A percentile compares a stretch with the other conserved stretches of the same genome.
Evolutionary conservation across 495 filamentous ascomycete genomes (phyloP).

Genomic region (Neurospora sp.): DNA sequence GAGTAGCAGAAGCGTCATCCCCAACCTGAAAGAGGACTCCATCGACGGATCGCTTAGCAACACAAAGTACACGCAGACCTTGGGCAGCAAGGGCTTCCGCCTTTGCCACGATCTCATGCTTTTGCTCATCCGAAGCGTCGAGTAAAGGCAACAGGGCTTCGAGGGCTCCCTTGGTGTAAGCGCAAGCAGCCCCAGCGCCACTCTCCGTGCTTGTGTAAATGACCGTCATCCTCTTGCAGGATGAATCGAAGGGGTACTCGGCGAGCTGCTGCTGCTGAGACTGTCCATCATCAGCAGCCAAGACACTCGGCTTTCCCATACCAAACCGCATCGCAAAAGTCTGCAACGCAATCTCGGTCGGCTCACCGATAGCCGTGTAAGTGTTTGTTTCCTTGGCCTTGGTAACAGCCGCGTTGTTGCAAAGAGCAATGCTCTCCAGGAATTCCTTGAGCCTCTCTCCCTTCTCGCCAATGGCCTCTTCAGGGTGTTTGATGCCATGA

Average conservation of each 20-base stretch:
- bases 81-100: conserved; percentile 56
- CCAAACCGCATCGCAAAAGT: conserved; percentile 68
- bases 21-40: not conserved
- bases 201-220: conserved; percentile 38
- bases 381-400: conserved; percentile 24
- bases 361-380: conserved; percentile 57
- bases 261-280: conserved; percentile 34
- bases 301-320: conserved; percentile 40
- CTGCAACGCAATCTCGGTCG: conserved; percentile 78
- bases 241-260: conserved; percentile 73
- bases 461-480: conserved; percentile 6
- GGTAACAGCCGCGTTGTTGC: conserved; percentile 37
- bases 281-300: conserved; percentile 34
- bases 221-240: conserved; percentile 76
- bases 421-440: conserved; percentile 20
- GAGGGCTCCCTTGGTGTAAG: conserved; percentile 72
- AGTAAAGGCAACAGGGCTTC: conserved; percentile 62
- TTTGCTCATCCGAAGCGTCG: conserved; percentile 47
- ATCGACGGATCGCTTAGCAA: conserved; percentile 43
- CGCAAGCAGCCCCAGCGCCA: conserved; percentile 23
- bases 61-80: conserved; percentile 69
- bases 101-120: conserved; percentile 46
- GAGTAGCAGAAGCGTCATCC: not conserved
- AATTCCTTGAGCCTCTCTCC: conserved; percentile 8
- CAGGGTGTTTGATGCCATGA: not conserved